Base-by-base conservation (phyloP, 1,139 yeast species). In the Pichia sp. region DNA sequence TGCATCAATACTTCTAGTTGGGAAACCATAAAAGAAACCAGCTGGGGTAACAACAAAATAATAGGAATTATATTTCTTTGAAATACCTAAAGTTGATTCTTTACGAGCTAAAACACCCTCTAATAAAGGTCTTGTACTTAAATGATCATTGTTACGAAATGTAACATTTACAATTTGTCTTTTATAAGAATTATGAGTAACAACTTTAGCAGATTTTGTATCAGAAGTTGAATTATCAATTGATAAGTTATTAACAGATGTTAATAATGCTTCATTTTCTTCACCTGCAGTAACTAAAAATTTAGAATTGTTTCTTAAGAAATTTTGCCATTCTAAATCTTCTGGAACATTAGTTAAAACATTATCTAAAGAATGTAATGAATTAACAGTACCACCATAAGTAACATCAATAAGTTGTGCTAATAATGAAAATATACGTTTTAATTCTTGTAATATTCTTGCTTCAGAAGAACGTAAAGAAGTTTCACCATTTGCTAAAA, bases 31-130 rank as follows among this genome's bases (percentile, higher is more conserved):
- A 41, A 76, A 57, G 59, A 66, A 74, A 34, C 70, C 65, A 0
- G 75, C 54, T 28, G 69, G 71, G 3, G 81, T 71, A 46, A 76
- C 63, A 39, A 73, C 80, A 56, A 66, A 75, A 59, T 67, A 75
- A 57, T 69, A 71, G 4, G 76, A 63, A 46, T 66, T 62, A 59
- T 69, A 73, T 41, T 68, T 65, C 62, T 72, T 72, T 49, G 67
- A 58, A 25, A 51, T 34, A 33, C 52, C 52, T 26, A 75, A 55
- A 30, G 67, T 66, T 18, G 77, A 73, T 51, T 72, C 73, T 58
- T 74, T 74, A 52, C 70, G 66, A 50, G 65, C 65, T 40, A 73
- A 56, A n/a, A 67, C 56, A 35, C 81, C 81, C 55, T 74, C 78
- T 11, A 74, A 60, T 29, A 74, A 61, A 3, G 81, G 79, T 33